Percentiles rank a stretch among this genome's conserved stretches.
These are phyloP conservation scores for Podospora comata DNA, from an alignment of 495 filamentous ascomycete species.

Conservation along the genomic window DNA sequence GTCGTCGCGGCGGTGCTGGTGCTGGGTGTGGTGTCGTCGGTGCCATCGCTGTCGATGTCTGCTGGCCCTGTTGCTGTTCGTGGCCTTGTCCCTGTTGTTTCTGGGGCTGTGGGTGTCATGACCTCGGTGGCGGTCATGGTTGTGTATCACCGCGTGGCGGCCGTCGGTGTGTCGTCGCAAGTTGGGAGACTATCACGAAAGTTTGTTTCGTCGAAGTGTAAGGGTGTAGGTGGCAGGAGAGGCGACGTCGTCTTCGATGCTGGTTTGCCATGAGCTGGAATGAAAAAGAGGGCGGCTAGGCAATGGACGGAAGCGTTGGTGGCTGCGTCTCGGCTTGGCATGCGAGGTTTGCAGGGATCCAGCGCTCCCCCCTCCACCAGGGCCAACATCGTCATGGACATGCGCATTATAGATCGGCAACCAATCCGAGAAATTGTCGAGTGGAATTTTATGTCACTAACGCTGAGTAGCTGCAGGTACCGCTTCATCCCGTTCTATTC, in stretches of 20 bases:
- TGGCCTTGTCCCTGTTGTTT: constrained; percentile 5
- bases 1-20: neutral
- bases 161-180: neutral
- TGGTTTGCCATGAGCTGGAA: neutral
- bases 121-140: constrained; percentile 12
- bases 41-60: neutral
- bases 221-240: neutral
- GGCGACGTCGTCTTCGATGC: neutral
- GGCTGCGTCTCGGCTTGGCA: constrained; percentile 1
- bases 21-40: neutral
- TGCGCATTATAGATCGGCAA: constrained; percentile 20
- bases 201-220: neutral
- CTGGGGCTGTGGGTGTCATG: constrained; percentile 12
- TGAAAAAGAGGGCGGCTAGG: constrained; percentile 4
- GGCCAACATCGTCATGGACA: neutral
- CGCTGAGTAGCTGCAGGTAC: constrained; percentile 11
- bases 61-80: neutral
- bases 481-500: constrained; percentile 4
- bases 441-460: neutral
- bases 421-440: constrained; percentile 8
- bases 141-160: neutral
- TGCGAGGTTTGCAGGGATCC: neutral
- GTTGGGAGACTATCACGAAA: neutral
- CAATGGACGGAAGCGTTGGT: neutral
- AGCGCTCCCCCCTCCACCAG: neutral